Evolutionary conservation across 2,329 filamentous ascomycete genomes (phyloP), one percentile per base, ranked within the genome.

Genomic region (Curvularia sp.): DNA sequence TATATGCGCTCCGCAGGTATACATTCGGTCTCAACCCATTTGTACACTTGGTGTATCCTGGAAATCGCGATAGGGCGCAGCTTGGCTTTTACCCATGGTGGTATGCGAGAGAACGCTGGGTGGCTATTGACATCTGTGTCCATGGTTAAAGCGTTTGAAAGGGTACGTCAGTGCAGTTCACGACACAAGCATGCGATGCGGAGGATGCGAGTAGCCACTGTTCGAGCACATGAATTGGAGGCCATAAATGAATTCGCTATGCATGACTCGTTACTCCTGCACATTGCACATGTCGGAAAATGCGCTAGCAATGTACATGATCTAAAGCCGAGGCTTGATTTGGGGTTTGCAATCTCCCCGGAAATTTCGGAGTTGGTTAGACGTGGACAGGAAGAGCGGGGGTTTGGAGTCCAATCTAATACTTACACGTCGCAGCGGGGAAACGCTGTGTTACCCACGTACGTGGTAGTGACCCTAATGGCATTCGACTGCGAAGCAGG

Each of bases 51-150:
- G 47, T 75, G 68, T 28, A 81, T 81, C 65, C 77, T 79, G 22
- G 78, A 74, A 49, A 81, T 71, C 22, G 79, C 79, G 54, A 78
- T 72, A 0, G 65, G 67, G 63, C 75, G 84, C 49, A 86, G 74
- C 65, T 82, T 85, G 12, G 85, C 78, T 58, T 82, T 83, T 18
- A 82, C 80, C 78, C 80, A 82, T 44, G 75, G 75, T 13, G 77
- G 77, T 54, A 78, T 75, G 51, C 72, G 74, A 12, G 65, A 62
- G 58, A 79, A 78, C n/a, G 76, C 76, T 57, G 75, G 76, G 47
- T 71, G 66, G 56, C 62, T 70, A 48, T 75, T 64, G 13, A 68
- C 64, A 31, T 68, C 46, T 39, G 64, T 65, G 28, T 67, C 35
- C 33, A 64, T 63, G 46, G 54, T 66, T 12, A 62, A 63, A 13